These are phyloP conservation scores for Botrytis medusae DNA, from an alignment of 2,329 filamentous ascomycete genomes.

Conservation along the genomic window DNA sequence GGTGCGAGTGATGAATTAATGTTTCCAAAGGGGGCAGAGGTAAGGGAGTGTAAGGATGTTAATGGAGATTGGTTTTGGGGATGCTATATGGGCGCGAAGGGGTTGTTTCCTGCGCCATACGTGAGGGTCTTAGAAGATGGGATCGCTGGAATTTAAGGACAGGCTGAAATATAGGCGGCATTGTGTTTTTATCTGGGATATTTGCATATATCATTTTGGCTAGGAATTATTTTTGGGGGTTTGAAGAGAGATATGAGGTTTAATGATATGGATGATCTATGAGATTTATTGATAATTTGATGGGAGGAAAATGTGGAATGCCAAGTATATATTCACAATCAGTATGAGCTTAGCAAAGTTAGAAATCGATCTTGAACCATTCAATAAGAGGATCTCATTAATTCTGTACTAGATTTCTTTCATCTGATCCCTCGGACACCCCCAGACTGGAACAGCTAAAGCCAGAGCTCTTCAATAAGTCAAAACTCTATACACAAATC, in stretches of 20 bases:
- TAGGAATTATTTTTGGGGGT: background rate
- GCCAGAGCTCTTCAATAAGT: background rate
- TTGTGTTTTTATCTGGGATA: background rate
- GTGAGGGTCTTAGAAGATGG: constrained; percentile 51
- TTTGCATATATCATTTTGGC: background rate
- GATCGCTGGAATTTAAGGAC: background rate
- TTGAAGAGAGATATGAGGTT: background rate
- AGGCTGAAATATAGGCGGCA: background rate
- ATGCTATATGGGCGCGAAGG: constrained; percentile 76
- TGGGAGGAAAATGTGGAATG: background rate
- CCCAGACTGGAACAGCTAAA: background rate
- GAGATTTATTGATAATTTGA: background rate
- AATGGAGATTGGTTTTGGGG: constrained; percentile 92
- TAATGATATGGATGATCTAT: background rate
- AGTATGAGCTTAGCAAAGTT: too few species aligned
- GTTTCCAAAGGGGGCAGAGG: constrained; percentile 81
- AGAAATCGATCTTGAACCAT: background rate
- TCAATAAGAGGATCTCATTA: background rate
- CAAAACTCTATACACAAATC: background rate
- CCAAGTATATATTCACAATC: background rate
- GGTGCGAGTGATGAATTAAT: constrained; percentile 69
- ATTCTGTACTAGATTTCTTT: background rate
- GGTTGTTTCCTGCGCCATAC: constrained; percentile 79
- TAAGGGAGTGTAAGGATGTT: constrained; percentile 80
- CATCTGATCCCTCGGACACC: too few species aligned